These are phyloP conservation scores for Neurospora sp. DNA, from an alignment of 495 filamentous ascomycete species.

Conservation along the genomic window DNA sequence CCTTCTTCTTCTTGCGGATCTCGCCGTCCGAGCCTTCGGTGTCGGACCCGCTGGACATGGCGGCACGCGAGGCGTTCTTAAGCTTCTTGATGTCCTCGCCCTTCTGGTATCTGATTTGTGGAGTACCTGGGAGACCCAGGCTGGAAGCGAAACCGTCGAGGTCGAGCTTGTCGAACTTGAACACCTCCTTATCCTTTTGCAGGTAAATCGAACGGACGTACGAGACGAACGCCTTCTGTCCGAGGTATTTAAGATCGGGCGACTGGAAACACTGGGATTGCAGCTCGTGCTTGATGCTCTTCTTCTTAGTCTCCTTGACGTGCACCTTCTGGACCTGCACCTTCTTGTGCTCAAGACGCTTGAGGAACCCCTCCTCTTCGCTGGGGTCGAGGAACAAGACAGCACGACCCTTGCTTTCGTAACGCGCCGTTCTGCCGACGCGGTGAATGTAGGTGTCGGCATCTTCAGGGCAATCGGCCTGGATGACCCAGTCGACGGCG, in stretches of 20 bases:
- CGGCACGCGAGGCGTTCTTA: conserved; percentile 72
- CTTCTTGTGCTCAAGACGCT: conserved; percentile 74
- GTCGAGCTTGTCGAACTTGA: conserved; percentile 68
- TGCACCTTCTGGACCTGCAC: conserved; percentile 78
- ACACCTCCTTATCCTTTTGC: conserved; percentile 88
- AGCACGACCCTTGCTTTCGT: conserved; percentile 74
- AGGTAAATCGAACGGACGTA: conserved; percentile 75
- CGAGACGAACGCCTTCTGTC: conserved; percentile 88
- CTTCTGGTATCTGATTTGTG: conserved; percentile 84
- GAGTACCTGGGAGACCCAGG: conserved; percentile 80
- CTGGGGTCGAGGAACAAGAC: conserved; percentile 87
- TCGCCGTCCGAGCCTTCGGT: conserved; percentile 33
- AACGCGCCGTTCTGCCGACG: conserved; percentile 90
- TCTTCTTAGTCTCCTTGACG: conserved; percentile 79
- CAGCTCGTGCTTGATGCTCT: conserved; percentile 69
- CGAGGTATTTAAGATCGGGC: conserved; percentile 86
- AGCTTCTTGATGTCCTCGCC: conserved; percentile 72
- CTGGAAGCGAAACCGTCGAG: conserved; percentile 79
- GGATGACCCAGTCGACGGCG: conserved; percentile 94
- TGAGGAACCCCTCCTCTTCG: conserved; percentile 80
- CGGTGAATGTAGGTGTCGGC: conserved; percentile 96
- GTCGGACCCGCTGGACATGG: conserved; percentile 42
- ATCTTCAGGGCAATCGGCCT: conserved; percentile 91
- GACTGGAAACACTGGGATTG: conserved; percentile 94
- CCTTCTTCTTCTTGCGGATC: conserved; percentile 47